These are phyloP conservation scores for Heracleum sosnowskyi DNA, from an alignment of 129 eudicot genomes.

Conservation along the genomic window DNA sequence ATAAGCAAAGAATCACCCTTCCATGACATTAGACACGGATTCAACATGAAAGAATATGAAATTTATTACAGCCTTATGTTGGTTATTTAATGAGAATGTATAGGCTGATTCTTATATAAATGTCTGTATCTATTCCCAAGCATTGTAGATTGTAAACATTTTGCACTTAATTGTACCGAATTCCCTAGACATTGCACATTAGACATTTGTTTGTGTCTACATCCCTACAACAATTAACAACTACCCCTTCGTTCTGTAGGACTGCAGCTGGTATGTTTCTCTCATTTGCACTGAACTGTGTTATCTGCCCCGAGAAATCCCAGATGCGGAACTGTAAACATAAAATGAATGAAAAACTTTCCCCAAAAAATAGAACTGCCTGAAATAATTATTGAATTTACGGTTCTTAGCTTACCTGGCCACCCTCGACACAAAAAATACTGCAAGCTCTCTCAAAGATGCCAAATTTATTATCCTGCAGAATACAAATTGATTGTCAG, in stretches of 20 bases:
- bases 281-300: slow-evolving; percentile 32
- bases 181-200: neutral
- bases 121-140: neutral
- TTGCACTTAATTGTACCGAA: neutral
- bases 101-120: too few relatives aligned
- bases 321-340: slow-evolving; percentile 59
- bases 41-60: neutral
- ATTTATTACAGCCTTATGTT: too few relatives aligned
- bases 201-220: neutral
- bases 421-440: slow-evolving; percentile 39
- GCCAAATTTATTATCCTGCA: slow-evolving; percentile 47
- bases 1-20: neutral
- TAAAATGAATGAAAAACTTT: slow-evolving; percentile 14
- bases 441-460: slow-evolving; percentile 43
- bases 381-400: neutral
- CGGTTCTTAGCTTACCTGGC: slow-evolving; percentile 40
- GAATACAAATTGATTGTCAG: slow-evolving; percentile 11
- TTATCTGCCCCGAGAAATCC: slow-evolving; percentile 85
- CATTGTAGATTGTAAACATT: neutral
- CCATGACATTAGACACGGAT: neutral
- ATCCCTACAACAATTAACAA: neutral
- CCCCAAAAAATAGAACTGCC: neutral
- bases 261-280: slow-evolving; percentile 18
- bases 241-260: slow-evolving; percentile 51
- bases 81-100: neutral